Conservation (phyloP, 306 rosid species). For the Casuarina equisetifolia region DNA sequence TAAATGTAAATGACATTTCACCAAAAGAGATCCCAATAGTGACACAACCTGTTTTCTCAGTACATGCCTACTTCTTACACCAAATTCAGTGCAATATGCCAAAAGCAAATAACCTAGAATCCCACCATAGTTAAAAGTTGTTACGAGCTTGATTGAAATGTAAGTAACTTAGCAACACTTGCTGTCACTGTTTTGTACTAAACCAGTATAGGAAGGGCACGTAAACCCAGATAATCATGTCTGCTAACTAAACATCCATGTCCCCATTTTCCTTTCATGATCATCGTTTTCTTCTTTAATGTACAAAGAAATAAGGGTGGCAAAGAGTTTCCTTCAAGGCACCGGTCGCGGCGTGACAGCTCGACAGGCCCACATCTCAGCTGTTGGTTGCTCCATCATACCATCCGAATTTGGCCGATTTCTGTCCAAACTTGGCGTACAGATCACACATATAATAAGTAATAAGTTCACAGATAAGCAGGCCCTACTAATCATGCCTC, state of each 20-base stretch:
- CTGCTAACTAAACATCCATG: conserved; percentile 21
- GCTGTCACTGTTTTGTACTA: neutral
- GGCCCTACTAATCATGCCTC: conserved; percentile 24
- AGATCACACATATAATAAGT: conserved; percentile 48
- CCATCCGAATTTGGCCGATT: conserved; percentile 27
- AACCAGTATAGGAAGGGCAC: no score
- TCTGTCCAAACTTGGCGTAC: conserved; percentile 41
- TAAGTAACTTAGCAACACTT: neutral
- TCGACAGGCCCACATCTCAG: neutral
- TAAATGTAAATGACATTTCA: no score
- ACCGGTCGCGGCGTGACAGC: conserved; percentile 30
- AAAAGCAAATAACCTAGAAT: no score
- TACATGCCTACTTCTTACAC: no score
- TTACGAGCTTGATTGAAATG: neutral
- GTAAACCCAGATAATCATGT: no score
- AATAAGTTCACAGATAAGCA: neutral
- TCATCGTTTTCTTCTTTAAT: neutral
- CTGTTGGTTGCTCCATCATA: conserved; percentile 29
- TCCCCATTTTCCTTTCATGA: neutral
- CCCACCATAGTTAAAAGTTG: neutral
- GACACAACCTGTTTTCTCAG: no score
- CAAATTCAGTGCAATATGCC: no score
- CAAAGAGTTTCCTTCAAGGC: conserved; percentile 16
- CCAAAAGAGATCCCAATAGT: no score
- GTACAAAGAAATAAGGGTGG: neutral